Evolutionary conservation across 345 rosid genomes (phyloP).

Genomic region (Noccaea bulbosa): DNA sequence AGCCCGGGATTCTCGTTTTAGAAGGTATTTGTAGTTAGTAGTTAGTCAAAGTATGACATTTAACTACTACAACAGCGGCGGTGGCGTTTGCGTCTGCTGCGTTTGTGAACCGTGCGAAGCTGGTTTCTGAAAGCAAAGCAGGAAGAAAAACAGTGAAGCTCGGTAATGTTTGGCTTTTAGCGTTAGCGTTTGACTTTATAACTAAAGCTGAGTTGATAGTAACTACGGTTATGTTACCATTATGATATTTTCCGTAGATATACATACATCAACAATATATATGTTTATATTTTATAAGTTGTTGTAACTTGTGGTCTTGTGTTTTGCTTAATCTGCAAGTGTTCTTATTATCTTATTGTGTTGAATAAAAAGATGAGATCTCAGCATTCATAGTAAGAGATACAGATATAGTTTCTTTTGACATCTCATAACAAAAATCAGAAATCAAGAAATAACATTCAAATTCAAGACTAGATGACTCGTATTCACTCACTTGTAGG

Average conservation of each 20-base stretch:
- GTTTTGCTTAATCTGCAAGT: constrained; percentile 16
- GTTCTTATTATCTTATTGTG: neutral
- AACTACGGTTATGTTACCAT: constrained; percentile 29
- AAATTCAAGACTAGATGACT: neutral
- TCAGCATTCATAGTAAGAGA: neutral
- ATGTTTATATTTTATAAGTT: neutral
- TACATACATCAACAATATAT: constrained; percentile 16
- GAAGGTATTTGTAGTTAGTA: constrained; percentile 10
- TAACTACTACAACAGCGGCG: constrained; percentile 20
- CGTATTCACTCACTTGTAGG: constrained; percentile 1
- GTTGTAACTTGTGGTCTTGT: constrained; percentile 27
- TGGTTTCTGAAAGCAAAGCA: constrained; percentile 37
- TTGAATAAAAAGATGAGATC: neutral
- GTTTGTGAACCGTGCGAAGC: constrained; percentile 33
- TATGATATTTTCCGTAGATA: constrained; percentile 28
- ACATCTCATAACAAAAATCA: neutral
- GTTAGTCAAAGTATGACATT: constrained; percentile 26
- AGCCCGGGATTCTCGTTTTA: constrained; percentile 29
- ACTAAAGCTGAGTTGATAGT: constrained; percentile 24
- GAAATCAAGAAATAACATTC: neutral
- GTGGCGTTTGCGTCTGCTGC: constrained; percentile 33
- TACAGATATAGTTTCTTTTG: neutral
- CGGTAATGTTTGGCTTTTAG: constrained; percentile 33
- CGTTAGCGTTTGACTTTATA: constrained; percentile 26
- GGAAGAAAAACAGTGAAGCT: constrained; percentile 33